phyloP scores from a whole-genome alignment of 2,329 filamentous ascomycete genomes.

The Colletotrichum sublineola region DNA sequence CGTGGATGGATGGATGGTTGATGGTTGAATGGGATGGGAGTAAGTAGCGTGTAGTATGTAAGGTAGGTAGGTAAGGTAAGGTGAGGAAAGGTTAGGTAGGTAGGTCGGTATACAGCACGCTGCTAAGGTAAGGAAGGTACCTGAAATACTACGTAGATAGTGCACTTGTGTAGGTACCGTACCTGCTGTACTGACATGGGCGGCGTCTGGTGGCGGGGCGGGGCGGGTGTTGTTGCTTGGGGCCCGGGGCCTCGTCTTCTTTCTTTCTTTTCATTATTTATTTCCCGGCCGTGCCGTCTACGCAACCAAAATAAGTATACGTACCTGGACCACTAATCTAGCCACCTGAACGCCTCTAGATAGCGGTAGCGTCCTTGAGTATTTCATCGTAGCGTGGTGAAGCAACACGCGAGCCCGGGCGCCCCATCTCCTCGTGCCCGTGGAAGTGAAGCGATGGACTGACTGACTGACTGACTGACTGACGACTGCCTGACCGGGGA shows the following conservation, averaged over 20 bases:
- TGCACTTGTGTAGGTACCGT: too few species aligned
- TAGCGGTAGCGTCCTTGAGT: not conserved
- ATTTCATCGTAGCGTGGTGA: not conserved
- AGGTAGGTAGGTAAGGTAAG: too few species aligned
- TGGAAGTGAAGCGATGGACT: too few species aligned
- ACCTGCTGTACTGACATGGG: not conserved
- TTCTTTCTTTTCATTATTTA: not conserved
- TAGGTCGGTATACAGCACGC: too few species aligned
- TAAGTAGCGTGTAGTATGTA: too few species aligned
- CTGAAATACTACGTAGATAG: too few species aligned
- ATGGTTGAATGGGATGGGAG: too few species aligned
- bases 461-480: not conserved
- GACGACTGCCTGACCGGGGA: too few species aligned
- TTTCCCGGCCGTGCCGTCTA: too few species aligned
- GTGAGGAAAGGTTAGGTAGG: too few species aligned
- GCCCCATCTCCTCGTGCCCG: not conserved
- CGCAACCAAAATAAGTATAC: not conserved
- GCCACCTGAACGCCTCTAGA: not conserved
- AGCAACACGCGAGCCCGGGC: not conserved
- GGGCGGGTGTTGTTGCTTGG: conserved; percentile 23
- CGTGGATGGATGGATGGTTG: not conserved
- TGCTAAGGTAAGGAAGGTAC: too few species aligned
- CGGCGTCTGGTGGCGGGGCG: conserved; percentile 27
- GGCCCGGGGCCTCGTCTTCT: conserved; percentile 11
- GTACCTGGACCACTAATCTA: not conserved